Percentiles rank a stretch among this genome's conserved stretches.
phyloP scores from a whole-genome alignment of 2,329 filamentous ascomycete species.

The Sporothrix phasma region DNA sequence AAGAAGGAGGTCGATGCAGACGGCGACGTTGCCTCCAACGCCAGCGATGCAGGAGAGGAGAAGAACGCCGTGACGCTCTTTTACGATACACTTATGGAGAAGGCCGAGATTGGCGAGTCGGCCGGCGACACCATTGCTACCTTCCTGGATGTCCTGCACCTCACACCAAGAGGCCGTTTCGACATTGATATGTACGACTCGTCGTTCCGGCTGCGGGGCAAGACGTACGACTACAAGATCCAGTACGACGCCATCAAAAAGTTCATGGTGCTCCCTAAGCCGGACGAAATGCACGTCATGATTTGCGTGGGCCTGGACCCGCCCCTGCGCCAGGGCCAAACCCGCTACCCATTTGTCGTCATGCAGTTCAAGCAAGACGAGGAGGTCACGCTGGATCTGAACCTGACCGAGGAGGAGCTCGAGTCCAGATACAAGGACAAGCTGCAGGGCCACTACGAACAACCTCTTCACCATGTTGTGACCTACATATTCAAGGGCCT shows the following conservation, averaged over 20 bases:
- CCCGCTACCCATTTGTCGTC: slow-evolving; percentile 92
- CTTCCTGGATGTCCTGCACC: slow-evolving; percentile 91
- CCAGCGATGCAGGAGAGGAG: slow-evolving; percentile 62
- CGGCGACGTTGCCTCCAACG: slow-evolving; percentile 64
- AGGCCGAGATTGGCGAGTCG: slow-evolving; percentile 97
- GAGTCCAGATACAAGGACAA: slow-evolving; percentile 82
- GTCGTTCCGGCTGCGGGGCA: slow-evolving; percentile 92
- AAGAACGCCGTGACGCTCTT: slow-evolving; percentile 96
- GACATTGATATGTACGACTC: slow-evolving; percentile 99
- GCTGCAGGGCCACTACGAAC: slow-evolving; percentile 81
- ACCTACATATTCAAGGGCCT: slow-evolving; percentile 92
- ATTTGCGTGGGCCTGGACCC: slow-evolving; percentile 92
- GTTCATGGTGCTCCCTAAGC: slow-evolving; percentile 96
- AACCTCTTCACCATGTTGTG: slow-evolving; percentile 85
- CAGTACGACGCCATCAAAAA: slow-evolving; percentile 97
- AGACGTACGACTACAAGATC: slow-evolving; percentile 99
- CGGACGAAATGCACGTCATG: slow-evolving; percentile 93
- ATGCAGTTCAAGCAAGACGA: slow-evolving; percentile 99
- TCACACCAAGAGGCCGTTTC: slow-evolving; percentile 97
- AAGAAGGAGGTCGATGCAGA: slow-evolving; percentile 55
- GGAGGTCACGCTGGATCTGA: slow-evolving; percentile 90
- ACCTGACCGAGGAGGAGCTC: slow-evolving; percentile 84
- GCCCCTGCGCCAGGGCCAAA: slow-evolving; percentile 91
- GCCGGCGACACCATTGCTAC: slow-evolving; percentile 98
- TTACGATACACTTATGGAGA: slow-evolving; percentile 95